Percentiles rank a stretch among this genome's conserved stretches.
phyloP scores from a whole-genome alignment of 345 rosid species.

The Moringa oleifera region DNA sequence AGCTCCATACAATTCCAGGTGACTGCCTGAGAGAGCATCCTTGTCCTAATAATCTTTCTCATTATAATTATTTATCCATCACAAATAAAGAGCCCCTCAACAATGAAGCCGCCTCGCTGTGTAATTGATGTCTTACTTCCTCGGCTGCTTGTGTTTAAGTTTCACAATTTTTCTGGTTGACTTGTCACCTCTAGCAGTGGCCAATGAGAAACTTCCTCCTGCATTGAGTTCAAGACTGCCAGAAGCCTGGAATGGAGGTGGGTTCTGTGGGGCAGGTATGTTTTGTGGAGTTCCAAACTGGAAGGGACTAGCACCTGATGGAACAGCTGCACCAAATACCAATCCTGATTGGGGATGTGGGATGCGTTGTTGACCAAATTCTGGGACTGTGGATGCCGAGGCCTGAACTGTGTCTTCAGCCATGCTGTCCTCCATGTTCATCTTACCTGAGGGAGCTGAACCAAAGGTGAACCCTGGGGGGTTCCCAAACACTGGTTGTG shows the following conservation, averaged over 20 bases:
- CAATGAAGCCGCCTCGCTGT: not conserved
- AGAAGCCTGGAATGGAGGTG: constrained; percentile 58
- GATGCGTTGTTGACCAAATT: constrained; percentile 45
- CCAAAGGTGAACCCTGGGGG: constrained; percentile 40
- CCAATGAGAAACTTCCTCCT: constrained; percentile 82
- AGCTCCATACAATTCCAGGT: constrained; percentile 5
- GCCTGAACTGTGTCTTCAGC: constrained; percentile 86
- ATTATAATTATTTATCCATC: constrained; percentile 17
- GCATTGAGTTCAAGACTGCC: constrained; percentile 56
- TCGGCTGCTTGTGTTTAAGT: constrained; percentile 38
- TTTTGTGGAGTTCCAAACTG: constrained; percentile 68
- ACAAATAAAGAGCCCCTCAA: not conserved
- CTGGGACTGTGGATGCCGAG: constrained; percentile 31
- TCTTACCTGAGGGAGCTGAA: constrained; percentile 39
- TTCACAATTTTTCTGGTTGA: constrained; percentile 46
- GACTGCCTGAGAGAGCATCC: constrained; percentile 1
- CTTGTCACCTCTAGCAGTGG: constrained; percentile 68
- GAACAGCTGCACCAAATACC: constrained; percentile 35
- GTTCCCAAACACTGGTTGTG: constrained; percentile 47
- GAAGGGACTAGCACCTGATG: constrained; percentile 45
- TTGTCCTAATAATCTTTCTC: constrained; percentile 1
- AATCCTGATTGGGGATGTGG: constrained; percentile 30
- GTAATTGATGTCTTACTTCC: constrained; percentile 30
- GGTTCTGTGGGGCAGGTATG: constrained; percentile 33
- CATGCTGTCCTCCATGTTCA: constrained; percentile 95